phyloP scores from a whole-genome alignment of 768 basidiomycete species.

The Pulveroboletus sp. region DNA sequence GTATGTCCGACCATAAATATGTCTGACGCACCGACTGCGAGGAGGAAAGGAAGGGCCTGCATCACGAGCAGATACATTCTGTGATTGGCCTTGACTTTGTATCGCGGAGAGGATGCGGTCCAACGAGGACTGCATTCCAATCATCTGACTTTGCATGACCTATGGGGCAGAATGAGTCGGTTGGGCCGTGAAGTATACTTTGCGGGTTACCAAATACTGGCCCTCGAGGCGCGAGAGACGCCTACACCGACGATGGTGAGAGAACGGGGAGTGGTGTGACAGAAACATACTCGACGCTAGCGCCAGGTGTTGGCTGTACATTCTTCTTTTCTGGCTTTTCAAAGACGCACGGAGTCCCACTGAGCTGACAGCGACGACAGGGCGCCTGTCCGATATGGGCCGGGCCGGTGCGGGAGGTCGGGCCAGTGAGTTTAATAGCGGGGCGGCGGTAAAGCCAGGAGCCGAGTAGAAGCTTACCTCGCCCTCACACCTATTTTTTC shows the following conservation, averaged over 20 bases:
- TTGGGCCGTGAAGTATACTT: not conserved
- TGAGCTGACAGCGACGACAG: conserved; percentile 85
- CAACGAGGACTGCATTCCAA: conserved; percentile 87
- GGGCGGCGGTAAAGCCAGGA: conserved; percentile 38
- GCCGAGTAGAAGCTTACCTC: conserved; percentile 55
- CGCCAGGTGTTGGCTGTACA: conserved; percentile 52
- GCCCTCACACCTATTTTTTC: conserved; percentile 92
- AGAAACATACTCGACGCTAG: conserved; percentile 68
- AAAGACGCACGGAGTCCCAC: conserved; percentile 78
- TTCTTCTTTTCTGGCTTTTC: conserved; percentile 92
- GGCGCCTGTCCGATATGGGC: conserved; percentile 65
- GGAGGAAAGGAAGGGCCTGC: conserved; percentile 26
- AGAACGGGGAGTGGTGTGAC: conserved; percentile 1
- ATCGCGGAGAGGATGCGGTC: conserved; percentile 78
- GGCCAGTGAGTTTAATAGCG: conserved; percentile 54
- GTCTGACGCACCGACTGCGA: conserved; percentile 33
- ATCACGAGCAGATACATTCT: conserved; percentile 22
- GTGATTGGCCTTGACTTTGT: conserved; percentile 41
- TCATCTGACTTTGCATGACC: conserved; percentile 95
- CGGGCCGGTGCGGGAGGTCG: conserved; percentile 76
- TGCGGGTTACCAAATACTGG: conserved; percentile 65
- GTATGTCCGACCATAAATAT: conserved; percentile 16
- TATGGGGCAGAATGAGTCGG: conserved; percentile 24
- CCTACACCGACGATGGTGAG: conserved; percentile 40
- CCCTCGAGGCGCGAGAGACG: conserved; percentile 82